These are phyloP conservation scores for Suillus paluster DNA, from an alignment of 768 basidiomycete genomes.

Conservation along the genomic window DNA sequence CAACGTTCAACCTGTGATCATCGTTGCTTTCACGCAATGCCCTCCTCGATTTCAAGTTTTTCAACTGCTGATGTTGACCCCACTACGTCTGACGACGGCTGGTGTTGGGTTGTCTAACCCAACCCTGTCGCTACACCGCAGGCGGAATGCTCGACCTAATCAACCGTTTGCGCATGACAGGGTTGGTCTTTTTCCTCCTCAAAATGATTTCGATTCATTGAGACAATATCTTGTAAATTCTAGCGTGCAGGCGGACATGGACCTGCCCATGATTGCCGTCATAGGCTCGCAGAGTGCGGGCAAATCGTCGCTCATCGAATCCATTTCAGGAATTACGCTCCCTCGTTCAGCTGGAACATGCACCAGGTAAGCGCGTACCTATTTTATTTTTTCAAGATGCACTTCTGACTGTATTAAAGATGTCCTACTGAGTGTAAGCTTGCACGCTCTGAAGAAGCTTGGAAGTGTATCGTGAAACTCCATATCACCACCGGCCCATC, in stretches of 20 bases:
- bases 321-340: slow-evolving; percentile 72
- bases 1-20: no score
- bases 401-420: slow-evolving; percentile 30
- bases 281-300: slow-evolving; percentile 76
- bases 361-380: slow-evolving; percentile 53
- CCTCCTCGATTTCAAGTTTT: not conserved
- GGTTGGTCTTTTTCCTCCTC: slow-evolving; percentile 42
- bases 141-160: slow-evolving; percentile 61
- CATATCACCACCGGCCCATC: slow-evolving; percentile 45
- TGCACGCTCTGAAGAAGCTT: slow-evolving; percentile 40
- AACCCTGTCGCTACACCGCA: slow-evolving; percentile 43
- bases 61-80: not conserved
- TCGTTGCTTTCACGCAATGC: not conserved
- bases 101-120: slow-evolving; percentile 60
- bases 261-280: slow-evolving; percentile 75
- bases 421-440: slow-evolving; percentile 65
- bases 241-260: slow-evolving; percentile 72
- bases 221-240: not conserved
- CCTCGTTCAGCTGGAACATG: slow-evolving; percentile 78
- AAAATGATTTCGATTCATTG: slow-evolving; percentile 4
- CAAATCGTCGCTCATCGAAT: slow-evolving; percentile 78
- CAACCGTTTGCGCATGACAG: slow-evolving; percentile 63
- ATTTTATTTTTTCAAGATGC: not conserved
- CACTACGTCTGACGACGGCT: slow-evolving; percentile 1
- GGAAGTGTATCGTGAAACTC: slow-evolving; percentile 57